Evolutionary conservation across 345 rosid genomes (phyloP), one percentile per base, ranked within the genome.

Genomic region (Hibiscus syriacus): DNA sequence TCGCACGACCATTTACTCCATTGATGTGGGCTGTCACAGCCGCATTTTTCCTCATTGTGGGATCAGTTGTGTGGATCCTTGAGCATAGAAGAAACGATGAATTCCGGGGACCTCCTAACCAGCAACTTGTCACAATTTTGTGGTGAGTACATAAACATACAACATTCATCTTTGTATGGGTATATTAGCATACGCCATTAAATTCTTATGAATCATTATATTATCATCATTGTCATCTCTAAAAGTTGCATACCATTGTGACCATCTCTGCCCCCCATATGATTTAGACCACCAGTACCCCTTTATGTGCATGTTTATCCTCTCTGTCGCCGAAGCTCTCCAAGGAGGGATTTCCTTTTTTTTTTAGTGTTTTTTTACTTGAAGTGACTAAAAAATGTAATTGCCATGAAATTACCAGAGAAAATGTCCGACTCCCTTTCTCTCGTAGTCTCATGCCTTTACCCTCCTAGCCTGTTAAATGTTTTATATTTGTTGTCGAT

Each of bases 41-140:
- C 10, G 72, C 60, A 17, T 86, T 80, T 77, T 92, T 92, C 76
- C 90, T 92, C 71, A 29, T 78, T 2, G 84, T 92, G 72, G 98
- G 98, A 80, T 73, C 81, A 32, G 92, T 90, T 39, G 86, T 92
- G 49, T 90, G 96, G 96, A 84, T 90, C 72, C 96, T 92, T 64
- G 98, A 92, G 72, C 98, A 92, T 85, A 78, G 92, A 79, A 79
- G 74, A 45, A 92, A 92, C 41, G 91, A 92, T 68, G 96, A 92
- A 70, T 92, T 92, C 50, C 87, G 98, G 1, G 98, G 96, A 11
- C 84, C 92, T 49, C 98, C 96, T 14, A 85, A 74, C 82, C 79
- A 81, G 53, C 98, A 92, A 73, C 1, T 87, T 30, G 70, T n/a
- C n/a, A n/a, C n/a, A n/a, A n/a, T n/a, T n/a, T n/a, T 82, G 7